Conservation (phyloP, 2,329 filamentous ascomycete genomes). For the Aphanocladium album region DNA sequence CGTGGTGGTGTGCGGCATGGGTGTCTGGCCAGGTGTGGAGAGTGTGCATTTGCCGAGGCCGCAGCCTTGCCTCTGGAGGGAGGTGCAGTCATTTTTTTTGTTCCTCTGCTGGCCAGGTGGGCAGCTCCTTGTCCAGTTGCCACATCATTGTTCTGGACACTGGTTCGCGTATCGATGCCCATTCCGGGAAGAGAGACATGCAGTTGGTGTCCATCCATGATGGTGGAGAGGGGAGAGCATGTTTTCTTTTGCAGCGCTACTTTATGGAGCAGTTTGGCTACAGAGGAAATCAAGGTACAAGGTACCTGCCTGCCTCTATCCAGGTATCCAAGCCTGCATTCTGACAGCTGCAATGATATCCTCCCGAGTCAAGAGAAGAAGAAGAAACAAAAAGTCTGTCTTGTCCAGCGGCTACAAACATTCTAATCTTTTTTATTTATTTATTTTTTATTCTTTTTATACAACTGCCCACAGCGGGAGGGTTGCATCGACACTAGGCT, state of each 20-base stretch:
- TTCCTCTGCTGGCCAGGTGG: not conserved
- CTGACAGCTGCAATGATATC: not conserved
- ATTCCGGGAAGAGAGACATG: constrained; percentile 1
- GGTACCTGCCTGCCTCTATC: too few species aligned
- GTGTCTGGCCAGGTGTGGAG: not conserved
- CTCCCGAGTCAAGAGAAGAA: not conserved
- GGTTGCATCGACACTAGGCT: not conserved
- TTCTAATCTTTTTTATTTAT: not conserved
- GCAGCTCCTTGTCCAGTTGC: not conserved
- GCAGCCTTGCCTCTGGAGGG: too few species aligned
- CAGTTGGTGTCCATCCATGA: not conserved
- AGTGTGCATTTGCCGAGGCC: too few species aligned
- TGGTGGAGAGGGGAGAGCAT: not conserved
- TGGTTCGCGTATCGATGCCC: constrained; percentile 8
- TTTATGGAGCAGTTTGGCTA: not conserved
- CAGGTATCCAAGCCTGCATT: not conserved
- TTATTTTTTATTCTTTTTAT: not conserved
- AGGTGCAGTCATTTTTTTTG: not conserved
- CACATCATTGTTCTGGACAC: not conserved
- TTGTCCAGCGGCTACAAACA: not conserved
- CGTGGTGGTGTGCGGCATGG: not conserved
- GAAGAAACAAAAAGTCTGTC: not conserved
- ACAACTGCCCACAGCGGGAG: not conserved
- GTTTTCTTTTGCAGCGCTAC: not conserved
- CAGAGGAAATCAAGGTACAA: too few species aligned